Evolutionary conservation across 352 stramenopile genomes (phyloP), one percentile per base, ranked within the genome.

Genomic region (Pythium periplocum): DNA sequence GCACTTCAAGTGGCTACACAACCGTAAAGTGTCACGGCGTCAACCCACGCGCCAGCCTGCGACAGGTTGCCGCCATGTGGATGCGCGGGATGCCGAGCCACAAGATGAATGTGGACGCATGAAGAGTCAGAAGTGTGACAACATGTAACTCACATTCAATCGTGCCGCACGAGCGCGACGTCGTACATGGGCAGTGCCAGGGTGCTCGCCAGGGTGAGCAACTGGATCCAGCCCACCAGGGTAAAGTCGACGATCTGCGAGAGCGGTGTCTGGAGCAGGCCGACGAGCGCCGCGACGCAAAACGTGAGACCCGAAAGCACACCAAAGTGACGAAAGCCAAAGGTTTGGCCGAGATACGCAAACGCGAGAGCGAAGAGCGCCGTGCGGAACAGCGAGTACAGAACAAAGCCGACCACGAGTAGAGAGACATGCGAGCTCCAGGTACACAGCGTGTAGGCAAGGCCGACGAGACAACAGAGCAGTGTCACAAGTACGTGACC

Each of bases 241-340:
- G 61, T 36, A 34, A 75, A 84, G 63, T 84, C 61, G 3, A 51
- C 71, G 39, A 83, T 78, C 17, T 74, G 63, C 17, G 73, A 62
- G 36, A 90, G 73, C 30, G 80, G 71, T 11, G 70, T 85, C 66
- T 90, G 80, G 40, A 90, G 48, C 5, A 90, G 59, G 17, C 77
- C 73, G 17, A 88, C 70, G 8, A 83, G 33, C 30, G 75, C 83
- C 40, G 76, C 83, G 2, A 93, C 61, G 53, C 68, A 73, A 56
- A 95, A 93, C 4, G 78, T 71, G 37, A 91, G 83, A 10, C 87
- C 87, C 31, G 75, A 78, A 34, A 95, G 62, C 31, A 87, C 75
- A 10, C 86, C 86, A 61, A 89, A 95, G 63, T 95, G 86, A 51
- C 82, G 73, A 65, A 93, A 95, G 32, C 86, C 86, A 38, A 96